Evolutionary conservation across 352 stramenopile genomes (phyloP).

Genomic region (Elongisporangium senticosum): DNA sequence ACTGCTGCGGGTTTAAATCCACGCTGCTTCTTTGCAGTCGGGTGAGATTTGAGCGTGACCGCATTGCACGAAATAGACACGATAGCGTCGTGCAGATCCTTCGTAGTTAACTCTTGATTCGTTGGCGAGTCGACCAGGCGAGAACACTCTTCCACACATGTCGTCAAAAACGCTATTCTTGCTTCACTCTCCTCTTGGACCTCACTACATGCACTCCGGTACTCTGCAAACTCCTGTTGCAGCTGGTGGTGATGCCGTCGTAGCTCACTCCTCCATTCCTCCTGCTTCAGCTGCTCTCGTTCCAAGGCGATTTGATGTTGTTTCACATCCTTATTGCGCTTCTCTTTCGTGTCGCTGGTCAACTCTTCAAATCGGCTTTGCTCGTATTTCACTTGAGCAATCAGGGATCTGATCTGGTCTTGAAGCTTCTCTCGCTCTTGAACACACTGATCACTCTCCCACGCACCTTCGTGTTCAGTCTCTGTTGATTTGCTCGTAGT

Average conservation of each 20-base stretch:
- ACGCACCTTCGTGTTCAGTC: not conserved
- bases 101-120: constrained; percentile 14
- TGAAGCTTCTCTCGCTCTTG: not conserved
- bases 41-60: not conserved
- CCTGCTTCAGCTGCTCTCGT: constrained; percentile 1
- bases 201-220: constrained; percentile 14
- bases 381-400: not conserved
- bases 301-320: not conserved
- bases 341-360: not conserved
- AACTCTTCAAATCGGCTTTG: not conserved
- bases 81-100: constrained; percentile 34
- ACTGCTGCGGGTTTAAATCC: not conserved
- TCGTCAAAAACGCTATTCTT: constrained; percentile 35
- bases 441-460: not conserved
- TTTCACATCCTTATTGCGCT: not conserved
- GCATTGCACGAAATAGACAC: constrained; percentile 19
- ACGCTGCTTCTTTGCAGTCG: not conserved
- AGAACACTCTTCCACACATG: constrained; percentile 36
- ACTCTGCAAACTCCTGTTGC: constrained; percentile 29
- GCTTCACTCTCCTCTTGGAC: constrained; percentile 25
- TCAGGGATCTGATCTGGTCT: not conserved
- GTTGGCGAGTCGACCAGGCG: constrained; percentile 18
- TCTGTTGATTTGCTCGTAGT: not conserved
- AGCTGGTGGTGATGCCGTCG: constrained; percentile 7
- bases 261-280: constrained; percentile 5